Percentiles rank a stretch among this genome's conserved stretches.
These are phyloP conservation scores for Neocallimastix lanati DNA, from an alignment of 192 early-diverging fungal genomes.

Conservation along the genomic window DNA sequence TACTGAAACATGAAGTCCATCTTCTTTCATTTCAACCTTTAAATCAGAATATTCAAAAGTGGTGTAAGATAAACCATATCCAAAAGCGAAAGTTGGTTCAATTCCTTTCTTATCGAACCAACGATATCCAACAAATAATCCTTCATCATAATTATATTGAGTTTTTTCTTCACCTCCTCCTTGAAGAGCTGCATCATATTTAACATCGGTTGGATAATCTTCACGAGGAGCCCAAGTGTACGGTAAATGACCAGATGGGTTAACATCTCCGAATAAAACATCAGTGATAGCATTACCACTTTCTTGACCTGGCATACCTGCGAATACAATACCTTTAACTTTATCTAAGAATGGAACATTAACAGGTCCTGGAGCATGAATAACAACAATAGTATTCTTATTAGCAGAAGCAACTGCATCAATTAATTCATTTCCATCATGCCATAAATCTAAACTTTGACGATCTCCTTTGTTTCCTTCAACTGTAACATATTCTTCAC, in stretches of 20 bases:
- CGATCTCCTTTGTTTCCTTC: slow-evolving; percentile 9
- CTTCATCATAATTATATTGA: slow-evolving; percentile 20
- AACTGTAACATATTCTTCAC: slow-evolving; percentile 1
- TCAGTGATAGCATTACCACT: slow-evolving; percentile 48
- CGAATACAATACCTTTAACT: slow-evolving; percentile 30
- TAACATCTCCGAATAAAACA: slow-evolving; percentile 46
- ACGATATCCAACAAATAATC: slow-evolving; percentile 31
- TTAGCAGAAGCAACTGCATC: slow-evolving; percentile 16
- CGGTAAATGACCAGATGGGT: slow-evolving; percentile 42
- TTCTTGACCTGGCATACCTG: slow-evolving; percentile 47
- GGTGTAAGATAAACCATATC: slow-evolving; percentile 45
- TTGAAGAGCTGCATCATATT: too few relatives aligned
- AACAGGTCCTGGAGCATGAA: slow-evolving; percentile 33
- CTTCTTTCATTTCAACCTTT: neutral
- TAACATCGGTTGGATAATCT: neutral
- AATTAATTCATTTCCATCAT: slow-evolving; percentile 12
- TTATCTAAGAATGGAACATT: slow-evolving; percentile 12
- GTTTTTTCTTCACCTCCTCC: neutral
- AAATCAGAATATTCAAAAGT: slow-evolving; percentile 22
- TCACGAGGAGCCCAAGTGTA: slow-evolving; percentile 15
- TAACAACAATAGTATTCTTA: slow-evolving; percentile 16
- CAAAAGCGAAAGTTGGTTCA: slow-evolving; percentile 24
- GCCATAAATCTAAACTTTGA: slow-evolving; percentile 11
- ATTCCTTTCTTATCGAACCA: slow-evolving; percentile 20
- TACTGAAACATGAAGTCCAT: neutral